These are phyloP conservation scores for Aegilops bicornis DNA, from an alignment of 176 grass and related monocot genomes.

Conservation along the genomic window DNA sequence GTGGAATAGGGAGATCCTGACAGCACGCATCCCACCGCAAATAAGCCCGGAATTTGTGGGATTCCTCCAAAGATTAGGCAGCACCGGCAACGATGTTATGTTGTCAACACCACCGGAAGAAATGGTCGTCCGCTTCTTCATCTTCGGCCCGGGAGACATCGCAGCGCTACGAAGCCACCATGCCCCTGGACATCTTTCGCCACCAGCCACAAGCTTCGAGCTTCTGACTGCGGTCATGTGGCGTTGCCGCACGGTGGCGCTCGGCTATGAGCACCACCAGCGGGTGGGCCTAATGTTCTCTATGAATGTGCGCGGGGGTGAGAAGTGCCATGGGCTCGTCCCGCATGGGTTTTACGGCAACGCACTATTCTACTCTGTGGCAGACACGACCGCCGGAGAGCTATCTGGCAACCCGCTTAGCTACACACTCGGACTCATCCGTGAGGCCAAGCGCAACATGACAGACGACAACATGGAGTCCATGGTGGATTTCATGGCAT, in stretches of 20 bases:
- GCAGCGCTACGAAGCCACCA: neutral
- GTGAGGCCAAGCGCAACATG: neutral
- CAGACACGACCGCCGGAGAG: neutral
- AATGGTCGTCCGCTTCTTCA: neutral
- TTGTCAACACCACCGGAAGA: neutral
- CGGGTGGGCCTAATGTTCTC: neutral
- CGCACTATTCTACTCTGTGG: neutral
- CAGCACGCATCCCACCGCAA: neutral
- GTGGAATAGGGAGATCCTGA: conserved; percentile 42
- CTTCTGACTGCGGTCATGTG: conserved; percentile 1
- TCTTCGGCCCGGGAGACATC: neutral
- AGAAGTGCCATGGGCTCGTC: neutral
- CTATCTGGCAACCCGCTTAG: neutral
- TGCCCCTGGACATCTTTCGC: neutral
- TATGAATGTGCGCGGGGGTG: neutral
- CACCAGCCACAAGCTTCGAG: neutral
- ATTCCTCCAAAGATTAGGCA: neutral
- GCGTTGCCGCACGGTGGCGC: neutral
- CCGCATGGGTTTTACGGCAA: conserved; percentile 23
- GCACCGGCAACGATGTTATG: neutral
- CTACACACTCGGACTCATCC: neutral
- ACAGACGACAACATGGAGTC: neutral
- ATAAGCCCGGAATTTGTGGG: neutral
- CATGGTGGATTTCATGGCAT: neutral
- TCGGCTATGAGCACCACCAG: neutral